Conservation (phyloP, 371 early-diverging fungal species). For the Lichtheimia ornata region DNA sequence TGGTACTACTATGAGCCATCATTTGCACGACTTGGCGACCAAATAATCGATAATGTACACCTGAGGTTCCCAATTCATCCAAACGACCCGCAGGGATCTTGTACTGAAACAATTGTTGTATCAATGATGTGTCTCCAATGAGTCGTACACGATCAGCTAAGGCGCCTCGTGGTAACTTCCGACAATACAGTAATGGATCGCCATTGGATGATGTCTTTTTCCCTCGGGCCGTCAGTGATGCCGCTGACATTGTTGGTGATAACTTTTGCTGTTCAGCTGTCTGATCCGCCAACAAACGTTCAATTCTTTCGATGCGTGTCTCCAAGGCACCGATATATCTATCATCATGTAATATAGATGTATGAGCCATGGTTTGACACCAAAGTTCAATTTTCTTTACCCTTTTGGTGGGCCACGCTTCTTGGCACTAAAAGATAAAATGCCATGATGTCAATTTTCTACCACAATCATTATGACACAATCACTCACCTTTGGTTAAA, state of each 20-base stretch:
- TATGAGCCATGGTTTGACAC: neutral
- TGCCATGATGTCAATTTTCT: neutral
- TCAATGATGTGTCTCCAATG: constrained; percentile 38
- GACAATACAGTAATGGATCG: too few species aligned
- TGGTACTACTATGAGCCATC: neutral
- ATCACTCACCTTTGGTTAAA: constrained; percentile 15
- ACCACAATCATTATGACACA: neutral
- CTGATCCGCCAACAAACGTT: constrained; percentile 10
- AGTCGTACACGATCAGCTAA: constrained; percentile 36
- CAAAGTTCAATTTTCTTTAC: constrained; percentile 3
- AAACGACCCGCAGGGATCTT: constrained; percentile 17
- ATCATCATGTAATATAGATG: neutral
- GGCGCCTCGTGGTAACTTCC: constrained; percentile 7
- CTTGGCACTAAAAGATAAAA: constrained; percentile 18
- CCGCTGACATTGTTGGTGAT: neutral
- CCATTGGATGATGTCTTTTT: constrained; percentile 7
- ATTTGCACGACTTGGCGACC: neutral
- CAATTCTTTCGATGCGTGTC: constrained; percentile 41
- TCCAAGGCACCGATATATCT: constrained; percentile 51
- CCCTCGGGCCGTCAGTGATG: constrained; percentile 19
- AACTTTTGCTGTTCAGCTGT: neutral
- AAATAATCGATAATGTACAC: neutral
- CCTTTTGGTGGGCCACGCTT: constrained; percentile 44
- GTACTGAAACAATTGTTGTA: constrained; percentile 42
- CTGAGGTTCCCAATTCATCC: neutral